Percentiles rank a stretch among this genome's conserved stretches.
These are phyloP conservation scores for Aquilaria sinensis DNA, from an alignment of 345 rosid genomes.

Conservation along the genomic window DNA sequence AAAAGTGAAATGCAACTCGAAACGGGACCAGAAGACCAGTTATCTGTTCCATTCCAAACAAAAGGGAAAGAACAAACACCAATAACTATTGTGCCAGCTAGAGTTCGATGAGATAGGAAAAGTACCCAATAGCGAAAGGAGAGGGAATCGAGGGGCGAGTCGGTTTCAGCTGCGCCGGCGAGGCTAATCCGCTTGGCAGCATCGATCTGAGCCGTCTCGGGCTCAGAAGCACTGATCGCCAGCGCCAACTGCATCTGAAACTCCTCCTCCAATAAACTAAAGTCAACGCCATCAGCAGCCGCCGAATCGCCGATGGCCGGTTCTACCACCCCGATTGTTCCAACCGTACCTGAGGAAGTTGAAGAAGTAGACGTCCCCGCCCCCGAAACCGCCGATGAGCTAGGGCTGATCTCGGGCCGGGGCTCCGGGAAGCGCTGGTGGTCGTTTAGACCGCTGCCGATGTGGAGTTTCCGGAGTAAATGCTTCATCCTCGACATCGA, in stretches of 20 bases:
- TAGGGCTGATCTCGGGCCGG: conserved; percentile 37
- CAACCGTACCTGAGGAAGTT: conserved; percentile 20
- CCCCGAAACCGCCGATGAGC: conserved; percentile 24
- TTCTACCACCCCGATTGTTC: conserved; percentile 45
- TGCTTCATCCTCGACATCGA: conserved; percentile 96
- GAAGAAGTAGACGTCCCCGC: conserved; percentile 24
- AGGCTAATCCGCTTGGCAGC: conserved; percentile 96
- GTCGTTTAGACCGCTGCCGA: conserved; percentile 63
- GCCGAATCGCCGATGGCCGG: conserved; percentile 39
- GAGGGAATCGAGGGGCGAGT: conserved; percentile 52
- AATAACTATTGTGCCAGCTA: background rate
- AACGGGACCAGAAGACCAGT: background rate
- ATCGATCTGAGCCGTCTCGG: conserved; percentile 90
- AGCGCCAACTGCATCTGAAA: conserved; percentile 91
- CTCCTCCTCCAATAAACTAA: conserved; percentile 83
- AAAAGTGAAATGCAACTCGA: conserved; percentile 6
- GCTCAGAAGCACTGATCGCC: conserved; percentile 94
- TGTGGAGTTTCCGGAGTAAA: conserved; percentile 84
- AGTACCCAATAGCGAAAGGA: conserved; percentile 87
- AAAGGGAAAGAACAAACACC: conserved; percentile 11
- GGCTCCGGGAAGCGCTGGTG: conserved; percentile 43
- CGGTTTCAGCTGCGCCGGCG: conserved; percentile 41
- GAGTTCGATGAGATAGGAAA: background rate
- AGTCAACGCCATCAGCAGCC: conserved; percentile 36
- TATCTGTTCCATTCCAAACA: background rate